Base-by-base conservation (phyloP, 1,284 basidiomycete species). In the Flammula alnicola region DNA sequence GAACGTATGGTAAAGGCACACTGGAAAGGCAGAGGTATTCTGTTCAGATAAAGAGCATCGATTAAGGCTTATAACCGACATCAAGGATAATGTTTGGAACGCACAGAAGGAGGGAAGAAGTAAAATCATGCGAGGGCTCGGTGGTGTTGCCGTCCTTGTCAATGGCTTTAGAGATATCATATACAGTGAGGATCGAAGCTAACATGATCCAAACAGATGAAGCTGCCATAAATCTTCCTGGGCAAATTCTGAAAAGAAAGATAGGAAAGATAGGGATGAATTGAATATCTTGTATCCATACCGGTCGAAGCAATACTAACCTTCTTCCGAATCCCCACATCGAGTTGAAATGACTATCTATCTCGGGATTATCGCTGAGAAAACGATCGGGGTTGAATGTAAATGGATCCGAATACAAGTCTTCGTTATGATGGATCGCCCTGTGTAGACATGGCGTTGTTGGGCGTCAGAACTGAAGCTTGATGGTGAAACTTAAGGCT, bases 241-340 rank as follows among this genome's bases (percentile, higher is more conserved):
- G 61, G 26, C 61, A 64, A 12, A 60, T 58, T 30, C 63, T 59
- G 25, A 7, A 26, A 11, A 5, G 31, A 16, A 10, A n/a, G n/a
- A n/a, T n/a, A 26, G 29, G 30, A 50, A 14, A 35, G 16, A 23
- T 14, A 42, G 22, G 27, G 25, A 26, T 36, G 5, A 46, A 31
- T 20, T 9, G 16, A 26, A 5, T 20, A 33, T n/a, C n/a, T 11
- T 22, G 12, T 23, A 23, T 2, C 3, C 9, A 12, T 26, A 12
- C 14, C 35, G 4, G n/a, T 19, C 5, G 38, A 7, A 11, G n/a
- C n/a, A 17, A 37, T 11, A 51, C 49, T 7, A 44, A 59, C 61
- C 64, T 57, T 51, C 68, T 57, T 20, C 69, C 68, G 38, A 64
- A 69, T 1, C 70, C 69, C 46, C 67, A 71, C 5, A 53, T 55